phyloP scores from a whole-genome alignment of 768 basidiomycete genomes.

The Phanerochaete carnosa region DNA sequence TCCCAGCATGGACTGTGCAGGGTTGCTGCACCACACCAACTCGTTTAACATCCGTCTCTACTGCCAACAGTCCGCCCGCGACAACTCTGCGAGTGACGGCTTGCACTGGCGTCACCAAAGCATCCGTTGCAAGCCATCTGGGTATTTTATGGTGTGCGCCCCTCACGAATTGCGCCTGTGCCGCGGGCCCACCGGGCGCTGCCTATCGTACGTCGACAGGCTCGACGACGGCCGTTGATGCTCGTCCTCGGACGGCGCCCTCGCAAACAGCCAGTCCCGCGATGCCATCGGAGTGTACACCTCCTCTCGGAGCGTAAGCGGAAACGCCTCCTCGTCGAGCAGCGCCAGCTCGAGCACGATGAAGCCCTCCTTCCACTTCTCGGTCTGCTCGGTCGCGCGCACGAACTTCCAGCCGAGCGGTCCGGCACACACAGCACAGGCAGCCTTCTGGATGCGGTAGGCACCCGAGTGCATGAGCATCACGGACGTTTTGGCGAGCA shows the following conservation, averaged over 20 bases:
- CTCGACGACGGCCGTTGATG: constrained; percentile 6
- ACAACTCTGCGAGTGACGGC: too few relatives aligned
- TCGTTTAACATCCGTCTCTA: too few relatives aligned
- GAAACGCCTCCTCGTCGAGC: constrained; percentile 23
- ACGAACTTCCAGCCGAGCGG: constrained; percentile 67
- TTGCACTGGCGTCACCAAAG: too few relatives aligned
- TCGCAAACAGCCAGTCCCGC: not conserved
- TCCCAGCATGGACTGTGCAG: too few relatives aligned
- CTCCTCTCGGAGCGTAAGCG: constrained; percentile 7
- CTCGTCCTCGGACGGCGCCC: not conserved
- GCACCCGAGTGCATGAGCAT: constrained; percentile 63
- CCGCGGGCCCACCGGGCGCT: constrained; percentile 2
- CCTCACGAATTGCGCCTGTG: not conserved
- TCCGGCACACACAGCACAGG: constrained; percentile 44
- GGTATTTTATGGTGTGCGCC: too few relatives aligned
- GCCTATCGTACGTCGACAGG: not conserved
- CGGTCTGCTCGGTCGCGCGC: constrained; percentile 50
- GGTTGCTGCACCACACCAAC: too few relatives aligned
- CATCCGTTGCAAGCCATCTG: too few relatives aligned
- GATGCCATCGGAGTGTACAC: not conserved
- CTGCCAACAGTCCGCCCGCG: too few relatives aligned
- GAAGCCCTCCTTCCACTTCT: constrained; percentile 62
- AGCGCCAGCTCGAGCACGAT: constrained; percentile 58
- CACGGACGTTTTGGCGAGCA: constrained; percentile 39
- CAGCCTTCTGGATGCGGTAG: constrained; percentile 57